Evolutionary conservation across 768 basidiomycete genomes (phyloP), one percentile per base, ranked within the genome.

Genomic region (Kwoniella bestiolae): DNA sequence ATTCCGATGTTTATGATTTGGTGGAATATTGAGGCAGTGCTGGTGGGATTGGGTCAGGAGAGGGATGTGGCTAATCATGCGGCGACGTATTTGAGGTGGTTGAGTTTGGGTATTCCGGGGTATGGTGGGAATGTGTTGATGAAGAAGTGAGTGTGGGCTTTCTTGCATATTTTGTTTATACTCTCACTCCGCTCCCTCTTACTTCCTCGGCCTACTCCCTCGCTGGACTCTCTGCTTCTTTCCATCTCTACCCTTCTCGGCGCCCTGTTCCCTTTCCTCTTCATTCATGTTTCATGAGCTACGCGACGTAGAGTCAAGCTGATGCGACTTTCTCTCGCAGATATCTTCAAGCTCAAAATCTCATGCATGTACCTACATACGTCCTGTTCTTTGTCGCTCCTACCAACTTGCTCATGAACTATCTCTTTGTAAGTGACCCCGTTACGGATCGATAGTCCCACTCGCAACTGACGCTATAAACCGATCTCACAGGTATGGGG

Each of bases 351-450:
- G 91, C 90, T 16, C 91, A 93, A 82, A 90, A 91, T 26, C 83
- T 94, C 18, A 94, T 97, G 81, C 83, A 86, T 18, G 86, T 93
- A 3, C 94, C 94, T 0, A 94, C 94, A 0, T 87, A 88, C 64
- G 90, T 94, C 65, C 88, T 91, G 45, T 79, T 91, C 62, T 82
- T 91, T 25, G 87, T 94, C 16, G 91, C 94, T 0, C 96, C 94
- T 0, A 83, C 91, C 72, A 98, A 99, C 72, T 87, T 87, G 2
- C 63, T 90, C 7, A 83, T 95, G 11, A 95, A 93, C 76, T 96
- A 87, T 77, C 67, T 91, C 1, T 87, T 98, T n/a, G 92, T 82
- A 32, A 71, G 74, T 72, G 63, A 62, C 50, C 23, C 2, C 23
- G 23, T 32, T n/a, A 34, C 14, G 8, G 34, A 12, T 34, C 55